These are phyloP conservation scores for Dalbergia cochinchinensis DNA, from an alignment of 306 rosid genomes.

Conservation along the genomic window DNA sequence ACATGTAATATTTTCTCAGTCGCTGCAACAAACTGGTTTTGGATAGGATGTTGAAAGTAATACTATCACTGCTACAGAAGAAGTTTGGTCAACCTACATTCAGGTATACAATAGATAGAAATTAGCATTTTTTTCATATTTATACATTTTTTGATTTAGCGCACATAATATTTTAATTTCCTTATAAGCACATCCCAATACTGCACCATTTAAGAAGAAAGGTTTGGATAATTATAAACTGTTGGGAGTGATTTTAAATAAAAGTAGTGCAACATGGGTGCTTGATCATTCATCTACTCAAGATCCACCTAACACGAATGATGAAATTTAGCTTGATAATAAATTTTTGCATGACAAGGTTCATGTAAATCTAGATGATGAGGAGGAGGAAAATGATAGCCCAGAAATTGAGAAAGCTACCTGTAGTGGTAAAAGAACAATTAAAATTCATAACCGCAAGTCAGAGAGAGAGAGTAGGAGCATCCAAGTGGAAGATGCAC, in stretches of 20 bases:
- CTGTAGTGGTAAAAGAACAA: neutral
- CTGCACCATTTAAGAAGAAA: neutral
- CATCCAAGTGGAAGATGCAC: neutral
- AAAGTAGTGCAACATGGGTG: neutral
- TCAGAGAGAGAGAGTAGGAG: neutral
- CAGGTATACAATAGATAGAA: too few relatives aligned
- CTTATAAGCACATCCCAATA: neutral
- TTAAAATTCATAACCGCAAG: neutral
- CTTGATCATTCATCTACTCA: neutral
- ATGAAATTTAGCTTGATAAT: neutral
- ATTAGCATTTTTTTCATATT: too few relatives aligned
- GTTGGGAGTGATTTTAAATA: neutral
- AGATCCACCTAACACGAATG: constrained; percentile 16
- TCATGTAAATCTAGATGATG: neutral
- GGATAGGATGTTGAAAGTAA: too few relatives aligned
- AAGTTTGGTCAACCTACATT: too few relatives aligned
- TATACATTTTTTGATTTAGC: too few relatives aligned
- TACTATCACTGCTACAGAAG: too few relatives aligned
- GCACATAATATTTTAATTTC: too few relatives aligned
- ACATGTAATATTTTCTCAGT: too few relatives aligned
- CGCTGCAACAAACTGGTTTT: too few relatives aligned
- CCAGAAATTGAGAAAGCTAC: neutral
- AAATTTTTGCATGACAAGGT: neutral
- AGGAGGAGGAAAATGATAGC: neutral
- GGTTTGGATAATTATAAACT: neutral